Percentiles rank a stretch among this genome's conserved stretches.
Conservation (phyloP, 2,329 filamentous ascomycete genomes). For the Tolypocladium cylindrosporum region DNA sequence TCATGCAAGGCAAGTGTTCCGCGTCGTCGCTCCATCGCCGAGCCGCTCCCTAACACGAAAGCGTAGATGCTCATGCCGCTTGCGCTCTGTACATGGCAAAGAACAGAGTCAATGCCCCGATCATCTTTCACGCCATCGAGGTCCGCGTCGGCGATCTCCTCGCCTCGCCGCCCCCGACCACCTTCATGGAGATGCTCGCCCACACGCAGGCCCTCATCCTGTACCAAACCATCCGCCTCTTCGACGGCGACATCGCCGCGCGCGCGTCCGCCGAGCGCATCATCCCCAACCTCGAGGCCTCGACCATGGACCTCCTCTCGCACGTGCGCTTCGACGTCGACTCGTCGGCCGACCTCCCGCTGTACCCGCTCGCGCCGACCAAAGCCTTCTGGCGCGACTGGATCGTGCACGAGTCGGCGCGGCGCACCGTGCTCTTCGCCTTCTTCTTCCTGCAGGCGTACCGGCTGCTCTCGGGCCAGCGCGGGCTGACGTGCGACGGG, state of each 20-base stretch:
- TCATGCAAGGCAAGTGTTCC: constrained; percentile 33
- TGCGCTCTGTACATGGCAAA: constrained; percentile 43
- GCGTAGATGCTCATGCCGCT: constrained; percentile 37
- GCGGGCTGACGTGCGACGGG: constrained; percentile 16
- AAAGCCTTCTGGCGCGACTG: constrained; percentile 39
- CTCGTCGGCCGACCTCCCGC: constrained; percentile 11
- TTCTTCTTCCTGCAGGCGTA: constrained; percentile 34
- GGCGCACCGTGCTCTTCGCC: constrained; percentile 38
- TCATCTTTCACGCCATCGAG: constrained; percentile 39
- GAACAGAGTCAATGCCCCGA: constrained; percentile 33
- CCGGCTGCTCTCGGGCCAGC: constrained; percentile 19
- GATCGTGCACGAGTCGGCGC: constrained; percentile 42
- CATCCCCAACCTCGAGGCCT: constrained; percentile 21
- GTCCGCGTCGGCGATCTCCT: constrained; percentile 32
- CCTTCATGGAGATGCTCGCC: constrained; percentile 22
- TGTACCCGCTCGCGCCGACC: constrained; percentile 27
- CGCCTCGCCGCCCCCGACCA: constrained; percentile 18
- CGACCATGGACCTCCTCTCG: constrained; percentile 20
- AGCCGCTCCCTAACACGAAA: background rate
- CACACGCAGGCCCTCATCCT: constrained; percentile 37
- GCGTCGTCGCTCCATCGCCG: background rate
- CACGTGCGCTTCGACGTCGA: constrained; percentile 21
- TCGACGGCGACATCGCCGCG: constrained; percentile 37
- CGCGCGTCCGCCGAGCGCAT: constrained; percentile 26
- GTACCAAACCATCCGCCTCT: constrained; percentile 39